Evolutionary conservation across 1,139 yeast genomes (phyloP).

Genomic region (Candida albicans): DNA sequence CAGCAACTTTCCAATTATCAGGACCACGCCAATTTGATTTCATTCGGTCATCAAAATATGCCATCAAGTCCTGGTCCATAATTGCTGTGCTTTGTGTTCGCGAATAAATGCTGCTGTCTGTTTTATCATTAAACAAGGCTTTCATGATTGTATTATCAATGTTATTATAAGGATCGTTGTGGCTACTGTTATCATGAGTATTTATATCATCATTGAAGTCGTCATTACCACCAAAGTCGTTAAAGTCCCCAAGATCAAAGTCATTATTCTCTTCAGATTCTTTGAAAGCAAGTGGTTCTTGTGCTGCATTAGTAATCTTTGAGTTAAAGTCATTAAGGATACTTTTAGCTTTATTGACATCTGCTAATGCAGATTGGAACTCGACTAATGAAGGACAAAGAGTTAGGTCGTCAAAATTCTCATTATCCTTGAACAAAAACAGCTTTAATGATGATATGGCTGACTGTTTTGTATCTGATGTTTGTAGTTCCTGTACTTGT

Average conservation of each 20-base stretch:
- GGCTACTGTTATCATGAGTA: conserved; percentile 18
- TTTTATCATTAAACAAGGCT: conserved; percentile 22
- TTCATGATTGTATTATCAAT: conserved; percentile 27
- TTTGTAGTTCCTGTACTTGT: conserved; percentile 10
- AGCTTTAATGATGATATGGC: conserved; percentile 17
- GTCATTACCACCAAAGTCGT: conserved; percentile 19
- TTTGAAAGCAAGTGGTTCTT: conserved; percentile 12
- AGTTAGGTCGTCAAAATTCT: conserved; percentile 39
- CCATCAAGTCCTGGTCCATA: conserved; percentile 70
- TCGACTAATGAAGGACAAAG: conserved; percentile 66
- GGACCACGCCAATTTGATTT: conserved; percentile 86
- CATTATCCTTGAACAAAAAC: conserved; percentile 30
- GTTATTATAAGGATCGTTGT: conserved; percentile 22
- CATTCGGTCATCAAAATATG: conserved; percentile 73
- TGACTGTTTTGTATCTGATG: conserved; percentile 16
- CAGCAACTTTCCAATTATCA: conserved; percentile 86
- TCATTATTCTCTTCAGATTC: conserved; percentile 15
- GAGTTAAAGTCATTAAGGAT: conserved; percentile 51
- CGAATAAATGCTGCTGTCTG: conserved; percentile 16
- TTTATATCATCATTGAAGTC: conserved; percentile 18
- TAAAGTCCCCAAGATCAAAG: conserved; percentile 27
- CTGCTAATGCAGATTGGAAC: conserved; percentile 57
- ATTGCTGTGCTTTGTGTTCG: conserved; percentile 31
- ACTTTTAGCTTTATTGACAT: conserved; percentile 55
- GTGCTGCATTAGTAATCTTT: conserved; percentile 20